These are phyloP conservation scores for Aspergillus ruber DNA, from an alignment of 2,329 filamentous ascomycete genomes.

Conservation along the genomic window DNA sequence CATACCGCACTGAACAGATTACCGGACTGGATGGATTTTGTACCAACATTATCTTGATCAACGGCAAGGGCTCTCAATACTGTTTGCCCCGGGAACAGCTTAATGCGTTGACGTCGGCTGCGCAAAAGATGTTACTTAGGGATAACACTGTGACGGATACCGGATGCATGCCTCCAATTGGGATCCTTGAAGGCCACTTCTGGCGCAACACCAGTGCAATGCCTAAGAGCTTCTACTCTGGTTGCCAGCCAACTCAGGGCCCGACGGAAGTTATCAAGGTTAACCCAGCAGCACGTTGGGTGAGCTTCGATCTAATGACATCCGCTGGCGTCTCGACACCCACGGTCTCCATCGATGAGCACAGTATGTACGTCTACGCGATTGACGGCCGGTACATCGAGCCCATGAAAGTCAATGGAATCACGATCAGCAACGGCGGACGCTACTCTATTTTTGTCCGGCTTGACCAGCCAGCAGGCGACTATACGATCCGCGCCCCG, in stretches of 20 bases:
- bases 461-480: constrained; percentile 39
- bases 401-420: constrained; percentile 27
- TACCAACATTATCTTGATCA: constrained; percentile 54
- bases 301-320: constrained; percentile 48
- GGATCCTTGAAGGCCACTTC: constrained; percentile 9
- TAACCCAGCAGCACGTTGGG: constrained; percentile 34
- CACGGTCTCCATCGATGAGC: constrained; percentile 40
- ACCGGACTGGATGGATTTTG: constrained; percentile 43
- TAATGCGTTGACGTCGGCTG: constrained; percentile 24
- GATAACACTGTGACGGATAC: constrained; percentile 14
- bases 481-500: constrained; percentile 51
- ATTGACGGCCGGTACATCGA: constrained; percentile 34
- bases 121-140: constrained; percentile 7
- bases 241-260: constrained; percentile 43
- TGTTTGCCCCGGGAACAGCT: constrained; percentile 45
- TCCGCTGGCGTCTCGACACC: constrained; percentile 45
- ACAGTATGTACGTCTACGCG: constrained; percentile 35
- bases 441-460: constrained; percentile 34
- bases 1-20: constrained; percentile 19
- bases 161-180: constrained; percentile 14
- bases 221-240: constrained; percentile 20
- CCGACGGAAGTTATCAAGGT: constrained; percentile 40
- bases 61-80: constrained; percentile 51
- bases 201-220: constrained; percentile 16
- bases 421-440: constrained; percentile 23